phyloP scores from a whole-genome alignment of 192 early-diverging fungal genomes.

The Phycomyces nitens region DNA sequence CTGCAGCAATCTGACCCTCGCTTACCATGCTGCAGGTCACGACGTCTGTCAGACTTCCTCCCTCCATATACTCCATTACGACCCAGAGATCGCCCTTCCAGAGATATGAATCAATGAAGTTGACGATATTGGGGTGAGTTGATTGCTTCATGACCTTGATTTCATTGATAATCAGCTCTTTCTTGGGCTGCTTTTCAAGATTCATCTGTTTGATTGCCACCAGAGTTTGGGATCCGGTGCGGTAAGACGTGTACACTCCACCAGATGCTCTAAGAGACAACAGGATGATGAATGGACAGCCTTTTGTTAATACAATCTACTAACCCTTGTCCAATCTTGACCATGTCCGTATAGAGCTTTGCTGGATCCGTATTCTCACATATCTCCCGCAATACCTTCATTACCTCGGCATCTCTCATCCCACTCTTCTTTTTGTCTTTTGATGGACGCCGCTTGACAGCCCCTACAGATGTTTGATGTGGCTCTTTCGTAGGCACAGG shows the following conservation, averaged over 20 bases:
- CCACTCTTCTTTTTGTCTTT: conserved; percentile 17
- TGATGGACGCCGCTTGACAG: conserved; percentile 22
- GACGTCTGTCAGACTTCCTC: conserved; percentile 80
- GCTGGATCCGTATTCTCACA: conserved; percentile 88
- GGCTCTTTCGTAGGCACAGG: too few species aligned
- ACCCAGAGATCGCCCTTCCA: conserved; percentile 86
- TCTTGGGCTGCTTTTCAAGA: conserved; percentile 91
- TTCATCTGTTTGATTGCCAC: conserved; percentile 99
- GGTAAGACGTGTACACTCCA: conserved; percentile 86
- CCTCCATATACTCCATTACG: conserved; percentile 93
- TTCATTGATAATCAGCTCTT: conserved; percentile 95
- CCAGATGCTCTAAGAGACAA: conserved; percentile 72
- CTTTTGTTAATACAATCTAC: neutral
- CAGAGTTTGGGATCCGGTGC: conserved; percentile 41
- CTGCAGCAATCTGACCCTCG: conserved; percentile 82
- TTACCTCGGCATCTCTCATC: conserved; percentile 65
- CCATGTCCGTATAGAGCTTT: conserved; percentile 47
- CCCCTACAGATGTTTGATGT: neutral
- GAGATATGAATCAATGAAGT: conserved; percentile 82
- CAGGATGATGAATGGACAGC: neutral
- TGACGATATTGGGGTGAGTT: conserved; percentile 83
- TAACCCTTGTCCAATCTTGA: conserved; percentile 43
- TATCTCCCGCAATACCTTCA: conserved; percentile 76
- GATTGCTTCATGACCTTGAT: conserved; percentile 84
- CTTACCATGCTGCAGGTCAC: conserved; percentile 77